phyloP scores from a whole-genome alignment of 73 alveolate species.

The Paramecium octaurelia region DNA sequence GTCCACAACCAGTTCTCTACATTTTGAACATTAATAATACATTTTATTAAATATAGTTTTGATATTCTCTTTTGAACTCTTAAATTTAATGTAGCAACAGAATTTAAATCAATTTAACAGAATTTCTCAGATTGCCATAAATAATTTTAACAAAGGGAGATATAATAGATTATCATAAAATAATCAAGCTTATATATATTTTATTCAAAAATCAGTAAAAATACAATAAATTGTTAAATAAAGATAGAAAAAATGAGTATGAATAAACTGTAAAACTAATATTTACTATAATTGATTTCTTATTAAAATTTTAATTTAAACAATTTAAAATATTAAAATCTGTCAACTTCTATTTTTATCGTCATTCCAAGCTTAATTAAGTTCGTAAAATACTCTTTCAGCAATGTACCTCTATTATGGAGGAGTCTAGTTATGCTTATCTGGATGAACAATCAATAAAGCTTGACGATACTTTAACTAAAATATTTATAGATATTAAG shows the following conservation, averaged over 20 bases:
- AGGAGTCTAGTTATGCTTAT: background rate
- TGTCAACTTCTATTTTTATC: background rate
- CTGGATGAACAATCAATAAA: slow-evolving; percentile 29
- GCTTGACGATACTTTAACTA: slow-evolving; percentile 11
- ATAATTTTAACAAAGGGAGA: background rate
- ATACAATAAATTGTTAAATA: too few species aligned
- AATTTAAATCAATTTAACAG: background rate
- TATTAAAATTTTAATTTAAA: background rate
- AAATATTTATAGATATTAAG: background rate
- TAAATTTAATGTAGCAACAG: background rate
- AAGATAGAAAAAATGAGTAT: too few species aligned
- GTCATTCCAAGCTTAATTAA: slow-evolving; percentile 29
- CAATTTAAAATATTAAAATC: background rate
- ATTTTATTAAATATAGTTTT: background rate
- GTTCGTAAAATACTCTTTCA: slow-evolving; percentile 37
- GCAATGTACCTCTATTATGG: background rate
- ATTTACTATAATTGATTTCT: background rate
- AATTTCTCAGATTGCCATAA: background rate
- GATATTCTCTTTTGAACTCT: background rate
- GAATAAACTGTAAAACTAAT: background rate
- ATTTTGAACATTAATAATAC: background rate
- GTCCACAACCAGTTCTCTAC: background rate
- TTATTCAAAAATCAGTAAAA: too few species aligned
- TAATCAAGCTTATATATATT: too few species aligned
- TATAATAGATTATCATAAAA: background rate